Percentiles rank a stretch among this genome's conserved stretches.
These are phyloP conservation scores for Ganoderma meredithae DNA, from an alignment of 1,284 basidiomycete species.

Conservation along the genomic window DNA sequence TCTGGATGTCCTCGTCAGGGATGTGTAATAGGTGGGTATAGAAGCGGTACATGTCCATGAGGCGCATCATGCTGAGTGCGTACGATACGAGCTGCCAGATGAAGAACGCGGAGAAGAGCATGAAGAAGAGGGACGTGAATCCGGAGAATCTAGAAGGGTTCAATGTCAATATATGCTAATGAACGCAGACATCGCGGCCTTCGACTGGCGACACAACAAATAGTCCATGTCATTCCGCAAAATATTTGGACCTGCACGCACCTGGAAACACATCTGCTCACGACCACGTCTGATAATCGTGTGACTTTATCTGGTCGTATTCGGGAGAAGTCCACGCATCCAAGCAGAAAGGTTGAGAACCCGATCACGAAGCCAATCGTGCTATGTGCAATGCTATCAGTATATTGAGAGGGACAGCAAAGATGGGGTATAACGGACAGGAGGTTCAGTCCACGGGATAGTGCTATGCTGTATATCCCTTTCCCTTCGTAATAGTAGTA, in stretches of 20 bases:
- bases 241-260: conserved; percentile 46
- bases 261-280: conserved; percentile 84
- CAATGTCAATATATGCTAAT: conserved; percentile 11
- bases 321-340: conserved; percentile 92
- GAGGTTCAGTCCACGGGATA: conserved; percentile 88
- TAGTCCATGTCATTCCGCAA: neutral
- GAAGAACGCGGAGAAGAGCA: conserved; percentile 86
- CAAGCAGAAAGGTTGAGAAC: conserved; percentile 95
- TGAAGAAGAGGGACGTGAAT: conserved; percentile 81
- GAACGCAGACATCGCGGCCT: neutral
- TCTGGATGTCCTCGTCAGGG: conserved; percentile 93
- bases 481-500: conserved; percentile 97
- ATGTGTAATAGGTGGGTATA: conserved; percentile 82
- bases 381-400: conserved; percentile 52
- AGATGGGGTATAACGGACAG: conserved; percentile 67
- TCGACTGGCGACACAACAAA: neutral
- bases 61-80: conserved; percentile 69
- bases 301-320: conserved; percentile 70
- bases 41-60: conserved; percentile 95
- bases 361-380: conserved; percentile 97
- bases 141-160: conserved; percentile 74
- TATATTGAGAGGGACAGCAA: conserved; percentile 33
- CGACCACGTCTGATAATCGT: conserved; percentile 80
- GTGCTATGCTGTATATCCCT: conserved; percentile 93
- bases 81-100: conserved; percentile 75